These are phyloP conservation scores for Trichoderma guizhouense DNA, from an alignment of 2,329 filamentous ascomycete species.

Conservation along the genomic window DNA sequence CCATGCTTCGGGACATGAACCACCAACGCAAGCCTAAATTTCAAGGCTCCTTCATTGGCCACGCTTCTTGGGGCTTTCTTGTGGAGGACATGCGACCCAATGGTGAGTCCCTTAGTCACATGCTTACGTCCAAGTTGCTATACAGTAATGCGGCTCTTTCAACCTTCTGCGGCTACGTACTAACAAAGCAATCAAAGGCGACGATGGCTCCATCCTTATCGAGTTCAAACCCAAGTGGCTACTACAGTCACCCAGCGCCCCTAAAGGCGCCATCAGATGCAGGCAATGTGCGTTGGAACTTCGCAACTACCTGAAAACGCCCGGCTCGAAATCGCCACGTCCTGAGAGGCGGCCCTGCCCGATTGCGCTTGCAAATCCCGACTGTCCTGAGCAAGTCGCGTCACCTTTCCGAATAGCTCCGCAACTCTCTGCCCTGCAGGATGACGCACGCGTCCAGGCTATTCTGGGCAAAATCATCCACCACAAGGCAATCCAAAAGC, in stretches of 20 bases:
- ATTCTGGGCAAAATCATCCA: conserved; percentile 31
- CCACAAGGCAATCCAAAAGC: conserved; percentile 34
- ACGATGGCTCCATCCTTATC: conserved; percentile 43
- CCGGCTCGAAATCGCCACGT: conserved; percentile 32
- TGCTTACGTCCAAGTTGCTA: neutral
- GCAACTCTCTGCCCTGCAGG: conserved; percentile 29
- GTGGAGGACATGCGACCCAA: conserved; percentile 65
- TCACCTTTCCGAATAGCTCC: conserved; percentile 42
- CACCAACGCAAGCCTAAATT: conserved; percentile 43
- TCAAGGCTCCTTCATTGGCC: conserved; percentile 47
- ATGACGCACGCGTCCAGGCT: conserved; percentile 28
- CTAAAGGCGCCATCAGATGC: conserved; percentile 59
- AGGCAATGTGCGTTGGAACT: conserved; percentile 65
- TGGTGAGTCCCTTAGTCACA: conserved; percentile 25
- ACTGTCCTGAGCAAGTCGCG: conserved; percentile 42
- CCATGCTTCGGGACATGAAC: conserved; percentile 49
- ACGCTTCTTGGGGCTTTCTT: conserved; percentile 63
- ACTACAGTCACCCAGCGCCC: conserved; percentile 69
- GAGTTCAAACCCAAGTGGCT: conserved; percentile 90
- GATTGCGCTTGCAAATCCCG: conserved; percentile 56
- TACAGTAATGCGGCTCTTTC: neutral
- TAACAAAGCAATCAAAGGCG: conserved; percentile 23
- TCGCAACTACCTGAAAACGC: conserved; percentile 34
- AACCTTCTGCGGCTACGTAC: conserved; percentile 8
- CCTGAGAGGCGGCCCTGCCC: conserved; percentile 57